A percentile compares a stretch with the other conserved stretches of the same genome.
Conservation (phyloP, 768 basidiomycete genomes). For the Russula earlei region DNA sequence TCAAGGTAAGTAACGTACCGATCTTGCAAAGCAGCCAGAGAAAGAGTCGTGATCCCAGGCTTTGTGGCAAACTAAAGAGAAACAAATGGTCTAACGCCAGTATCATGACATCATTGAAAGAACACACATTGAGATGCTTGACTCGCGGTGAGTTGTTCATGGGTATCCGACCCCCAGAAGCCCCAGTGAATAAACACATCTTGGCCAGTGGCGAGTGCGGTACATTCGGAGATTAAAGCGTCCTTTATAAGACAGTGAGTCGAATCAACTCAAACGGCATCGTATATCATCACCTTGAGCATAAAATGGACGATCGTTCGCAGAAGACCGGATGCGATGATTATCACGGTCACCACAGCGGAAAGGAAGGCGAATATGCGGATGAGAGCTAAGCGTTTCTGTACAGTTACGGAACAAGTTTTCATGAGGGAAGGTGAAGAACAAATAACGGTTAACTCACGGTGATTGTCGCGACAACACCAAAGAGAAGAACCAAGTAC, state of each 20-base stretch:
- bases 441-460: constrained; percentile 32
- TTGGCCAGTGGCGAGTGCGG: constrained; percentile 29
- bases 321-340: constrained; percentile 44
- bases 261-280: neutral
- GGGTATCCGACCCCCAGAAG: constrained; percentile 25
- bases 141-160: constrained; percentile 14
- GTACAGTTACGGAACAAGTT: neutral
- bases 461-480: constrained; percentile 38
- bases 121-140: constrained; percentile 44
- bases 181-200: constrained; percentile 24
- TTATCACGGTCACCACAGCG: constrained; percentile 36
- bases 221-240: constrained; percentile 51
- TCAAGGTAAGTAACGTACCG: constrained; percentile 33
- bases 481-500: constrained; percentile 53
- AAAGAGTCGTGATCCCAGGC: constrained; percentile 59
- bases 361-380: constrained; percentile 49
- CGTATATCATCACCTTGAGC: constrained; percentile 41
- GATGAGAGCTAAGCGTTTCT: constrained; percentile 47
- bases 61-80: constrained; percentile 45
- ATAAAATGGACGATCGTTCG: constrained; percentile 56
- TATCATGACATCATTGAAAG: neutral
- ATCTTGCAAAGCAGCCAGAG: constrained; percentile 50
- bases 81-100: constrained; percentile 11
- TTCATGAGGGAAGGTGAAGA: neutral
- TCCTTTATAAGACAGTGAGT: constrained; percentile 30